phyloP scores from a whole-genome alignment of 2,329 filamentous ascomycete species.

The Ophiostoma quercus region DNA sequence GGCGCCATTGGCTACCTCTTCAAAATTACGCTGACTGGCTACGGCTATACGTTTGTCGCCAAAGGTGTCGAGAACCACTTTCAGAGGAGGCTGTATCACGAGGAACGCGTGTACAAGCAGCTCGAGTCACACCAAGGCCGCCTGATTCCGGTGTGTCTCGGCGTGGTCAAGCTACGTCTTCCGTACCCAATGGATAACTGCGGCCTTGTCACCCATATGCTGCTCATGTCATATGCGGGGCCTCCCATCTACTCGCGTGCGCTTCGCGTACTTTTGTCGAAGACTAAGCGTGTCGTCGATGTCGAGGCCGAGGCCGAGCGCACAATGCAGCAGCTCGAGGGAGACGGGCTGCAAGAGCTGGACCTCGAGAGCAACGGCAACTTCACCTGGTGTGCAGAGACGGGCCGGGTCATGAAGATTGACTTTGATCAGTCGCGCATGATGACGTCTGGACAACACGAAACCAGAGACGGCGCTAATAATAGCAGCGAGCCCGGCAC shows the following conservation, averaged over 20 bases:
- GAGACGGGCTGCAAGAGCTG: neutral
- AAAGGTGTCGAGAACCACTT: conserved; percentile 21
- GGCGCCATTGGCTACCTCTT: conserved; percentile 25
- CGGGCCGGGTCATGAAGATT: conserved; percentile 22
- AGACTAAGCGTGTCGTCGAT: neutral
- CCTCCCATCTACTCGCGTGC: neutral
- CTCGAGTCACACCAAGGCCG: conserved; percentile 20
- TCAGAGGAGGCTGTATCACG: conserved; percentile 15
- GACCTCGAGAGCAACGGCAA: conserved; percentile 14
- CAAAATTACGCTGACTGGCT: conserved; percentile 17
- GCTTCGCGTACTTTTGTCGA: neutral
- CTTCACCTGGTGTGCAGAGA: conserved; percentile 23
- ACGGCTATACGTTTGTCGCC: conserved; percentile 20
- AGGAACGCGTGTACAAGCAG: conserved; percentile 21
- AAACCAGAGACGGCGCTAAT: too few species aligned
- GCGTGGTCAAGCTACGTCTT: conserved; percentile 20
- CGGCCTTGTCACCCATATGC: conserved; percentile 25
- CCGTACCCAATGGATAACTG: conserved; percentile 21
- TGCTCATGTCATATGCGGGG: conserved; percentile 28
- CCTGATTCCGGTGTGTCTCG: conserved; percentile 23
- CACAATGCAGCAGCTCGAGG: conserved; percentile 21
- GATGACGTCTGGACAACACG: too few species aligned
- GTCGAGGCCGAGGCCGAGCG: conserved; percentile 19
- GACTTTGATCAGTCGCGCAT: conserved; percentile 20
- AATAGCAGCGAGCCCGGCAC: too few species aligned